A percentile compares a stretch with the other conserved stretches of the same genome.
phyloP scores from a whole-genome alignment of 148 eudicot genomes.

The Cornus kousa region DNA sequence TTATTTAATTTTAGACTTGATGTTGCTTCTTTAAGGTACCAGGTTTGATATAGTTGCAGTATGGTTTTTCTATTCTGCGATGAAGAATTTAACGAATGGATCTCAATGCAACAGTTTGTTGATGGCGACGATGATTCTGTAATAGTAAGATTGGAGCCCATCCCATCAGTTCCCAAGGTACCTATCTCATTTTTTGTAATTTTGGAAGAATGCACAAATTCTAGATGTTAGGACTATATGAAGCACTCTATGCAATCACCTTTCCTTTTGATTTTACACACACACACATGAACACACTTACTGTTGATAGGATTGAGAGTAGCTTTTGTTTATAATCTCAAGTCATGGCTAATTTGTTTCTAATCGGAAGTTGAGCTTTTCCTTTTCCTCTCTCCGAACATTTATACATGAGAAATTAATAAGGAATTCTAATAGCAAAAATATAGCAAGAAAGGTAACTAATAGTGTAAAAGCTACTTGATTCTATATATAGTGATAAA shows the following conservation, averaged over 20 bases:
- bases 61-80: conserved; percentile 88
- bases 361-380: no score
- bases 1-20: conserved; percentile 13
- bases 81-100: conserved; percentile 63
- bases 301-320: not conserved
- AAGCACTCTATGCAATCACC: not conserved
- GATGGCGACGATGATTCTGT: conserved; percentile 99
- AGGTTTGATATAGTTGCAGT: conserved; percentile 88
- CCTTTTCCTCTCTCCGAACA: no score
- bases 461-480: no score
- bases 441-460: no score
- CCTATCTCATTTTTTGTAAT: conserved; percentile 2
- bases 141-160: conserved; percentile 85
- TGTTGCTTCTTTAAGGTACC: conserved; percentile 64
- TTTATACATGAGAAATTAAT: no score
- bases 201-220: not conserved
- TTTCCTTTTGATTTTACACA: not conserved
- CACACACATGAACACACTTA: not conserved
- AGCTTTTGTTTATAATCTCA: not conserved
- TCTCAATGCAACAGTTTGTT: conserved; percentile 94
- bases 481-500: no score
- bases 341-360: not conserved
- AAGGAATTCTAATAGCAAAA: no score
- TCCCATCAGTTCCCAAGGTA: conserved; percentile 98
- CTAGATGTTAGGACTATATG: not conserved